phyloP scores from a whole-genome alignment of 192 early-diverging fungal genomes.

The Lunasporangiospora selenospora region DNA sequence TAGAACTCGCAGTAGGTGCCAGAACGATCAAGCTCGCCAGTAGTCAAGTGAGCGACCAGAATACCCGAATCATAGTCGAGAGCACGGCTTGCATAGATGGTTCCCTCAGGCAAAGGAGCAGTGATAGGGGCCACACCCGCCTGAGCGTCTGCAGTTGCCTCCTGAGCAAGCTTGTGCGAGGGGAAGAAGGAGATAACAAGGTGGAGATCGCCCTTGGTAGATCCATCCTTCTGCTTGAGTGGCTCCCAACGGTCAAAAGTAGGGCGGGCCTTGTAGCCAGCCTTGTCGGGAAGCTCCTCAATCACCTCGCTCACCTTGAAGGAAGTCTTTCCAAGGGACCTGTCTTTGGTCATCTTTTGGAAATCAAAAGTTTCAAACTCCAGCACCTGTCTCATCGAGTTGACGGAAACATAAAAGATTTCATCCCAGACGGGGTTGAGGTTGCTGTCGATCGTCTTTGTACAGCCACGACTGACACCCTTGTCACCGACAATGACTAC shows the following conservation, averaged over 20 bases:
- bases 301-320: conserved; percentile 65
- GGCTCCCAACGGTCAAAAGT: conserved; percentile 37
- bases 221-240: conserved; percentile 56
- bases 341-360: conserved; percentile 82
- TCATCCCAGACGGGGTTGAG: conserved; percentile 90
- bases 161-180: not conserved
- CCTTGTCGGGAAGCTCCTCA: conserved; percentile 35
- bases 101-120: too few relatives aligned
- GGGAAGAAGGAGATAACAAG: conserved; percentile 60
- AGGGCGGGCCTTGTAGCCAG: not conserved
- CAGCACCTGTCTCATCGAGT: conserved; percentile 70
- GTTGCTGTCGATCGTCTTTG: conserved; percentile 76
- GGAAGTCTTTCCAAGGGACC: conserved; percentile 70
- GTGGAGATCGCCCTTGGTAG: conserved; percentile 57
- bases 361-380: conserved; percentile 82
- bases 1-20: too few relatives aligned
- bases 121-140: not conserved
- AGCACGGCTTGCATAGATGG: too few relatives aligned
- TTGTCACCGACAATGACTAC: conserved; percentile 54
- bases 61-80: too few relatives aligned
- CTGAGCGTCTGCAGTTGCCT: not conserved
- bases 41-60: too few relatives aligned
- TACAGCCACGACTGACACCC: conserved; percentile 62
- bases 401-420: conserved; percentile 78
- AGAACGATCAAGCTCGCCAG: too few relatives aligned